phyloP scores from a whole-genome alignment of 106 monocot genomes.

The Dendrobium nobile region DNA sequence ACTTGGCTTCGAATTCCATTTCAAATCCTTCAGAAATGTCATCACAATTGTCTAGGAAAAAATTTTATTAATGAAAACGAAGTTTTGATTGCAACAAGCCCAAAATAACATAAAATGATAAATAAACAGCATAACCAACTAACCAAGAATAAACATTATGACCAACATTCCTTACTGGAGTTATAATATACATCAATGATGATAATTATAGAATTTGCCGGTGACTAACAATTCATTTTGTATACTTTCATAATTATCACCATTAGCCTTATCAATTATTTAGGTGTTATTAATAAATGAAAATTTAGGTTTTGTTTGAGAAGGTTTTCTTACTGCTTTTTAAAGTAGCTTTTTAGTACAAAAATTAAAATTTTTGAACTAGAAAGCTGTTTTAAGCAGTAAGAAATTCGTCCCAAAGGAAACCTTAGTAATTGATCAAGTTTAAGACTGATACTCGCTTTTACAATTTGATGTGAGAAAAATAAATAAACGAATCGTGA shows the following conservation, averaged over 20 bases:
- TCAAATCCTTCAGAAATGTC: constrained; percentile 14
- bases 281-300: not conserved
- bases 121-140: not conserved
- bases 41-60: not conserved
- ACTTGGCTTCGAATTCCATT: constrained; percentile 31
- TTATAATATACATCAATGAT: not conserved
- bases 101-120: not conserved
- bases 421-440: not conserved
- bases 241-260: not conserved
- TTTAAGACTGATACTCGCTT: not conserved
- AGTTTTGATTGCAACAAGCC: not conserved
- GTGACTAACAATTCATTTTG: not conserved
- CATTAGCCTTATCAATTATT: not conserved
- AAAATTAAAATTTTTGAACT: no score
- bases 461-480: not conserved
- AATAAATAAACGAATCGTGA: not conserved
- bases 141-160: not conserved
- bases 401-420: no score
- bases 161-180: not conserved
- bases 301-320: not conserved
- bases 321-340: no score
- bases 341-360: no score
- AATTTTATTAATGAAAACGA: not conserved
- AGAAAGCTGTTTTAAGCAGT: no score
- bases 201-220: not conserved